Percentiles rank a stretch among this genome's conserved stretches.
These are phyloP conservation scores for Pythium diclinum DNA, from an alignment of 352 stramenopile genomes.

Conservation along the genomic window DNA sequence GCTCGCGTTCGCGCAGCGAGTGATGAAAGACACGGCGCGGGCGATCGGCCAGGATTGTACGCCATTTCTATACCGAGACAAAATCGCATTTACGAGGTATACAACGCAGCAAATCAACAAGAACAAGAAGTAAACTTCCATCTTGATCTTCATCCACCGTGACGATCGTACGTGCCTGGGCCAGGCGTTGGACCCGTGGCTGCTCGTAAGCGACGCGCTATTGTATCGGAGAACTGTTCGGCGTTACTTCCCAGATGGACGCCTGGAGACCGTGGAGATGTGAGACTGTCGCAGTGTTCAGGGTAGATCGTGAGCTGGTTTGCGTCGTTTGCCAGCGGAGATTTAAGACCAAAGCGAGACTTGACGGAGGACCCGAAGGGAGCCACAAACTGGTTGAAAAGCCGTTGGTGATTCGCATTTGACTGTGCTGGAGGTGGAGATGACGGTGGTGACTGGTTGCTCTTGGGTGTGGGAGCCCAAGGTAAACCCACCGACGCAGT, in stretches of 20 bases:
- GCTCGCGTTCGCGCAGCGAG: constrained; percentile 51
- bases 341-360: constrained; percentile 28
- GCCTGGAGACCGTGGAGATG: constrained; percentile 22
- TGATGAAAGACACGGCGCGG: constrained; percentile 56
- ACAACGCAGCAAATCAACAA: constrained; percentile 52
- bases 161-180: constrained; percentile 39
- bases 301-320: constrained; percentile 26
- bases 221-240: constrained; percentile 39
- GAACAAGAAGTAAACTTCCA: constrained; percentile 32
- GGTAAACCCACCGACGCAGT: background rate
- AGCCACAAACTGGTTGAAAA: constrained; percentile 20
- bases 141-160: constrained; percentile 26
- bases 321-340: constrained; percentile 10
- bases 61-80: constrained; percentile 71
- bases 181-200: constrained; percentile 29
- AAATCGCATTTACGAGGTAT: constrained; percentile 63
- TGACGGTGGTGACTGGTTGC: background rate
- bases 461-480: background rate
- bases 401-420: constrained; percentile 1
- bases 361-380: constrained; percentile 35
- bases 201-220: constrained; percentile 29
- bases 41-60: constrained; percentile 50
- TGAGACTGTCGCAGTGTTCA: constrained; percentile 23
- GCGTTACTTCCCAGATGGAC: constrained; percentile 27
- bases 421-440: background rate